Percentiles rank a stretch among this genome's conserved stretches.
These are phyloP conservation scores for Tylopilus intermedius DNA, from an alignment of 768 basidiomycete genomes.

Conservation along the genomic window DNA sequence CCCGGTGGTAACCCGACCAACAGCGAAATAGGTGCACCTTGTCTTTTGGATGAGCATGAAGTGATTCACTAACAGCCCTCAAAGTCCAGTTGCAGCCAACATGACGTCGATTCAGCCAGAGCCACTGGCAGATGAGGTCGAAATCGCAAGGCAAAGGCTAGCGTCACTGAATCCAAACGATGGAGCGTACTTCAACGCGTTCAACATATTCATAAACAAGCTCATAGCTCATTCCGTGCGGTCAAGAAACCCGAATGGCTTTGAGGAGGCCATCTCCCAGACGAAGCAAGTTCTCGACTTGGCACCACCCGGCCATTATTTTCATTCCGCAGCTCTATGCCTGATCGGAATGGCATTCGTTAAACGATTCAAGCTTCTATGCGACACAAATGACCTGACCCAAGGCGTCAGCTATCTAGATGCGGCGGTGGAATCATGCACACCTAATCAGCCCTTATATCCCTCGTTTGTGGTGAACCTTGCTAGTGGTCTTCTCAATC, in stretches of 20 bases:
- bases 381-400: conserved; percentile 18
- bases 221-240: conserved; percentile 22
- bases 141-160: conserved; percentile 9
- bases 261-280: conserved; percentile 23
- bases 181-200: conserved; percentile 4
- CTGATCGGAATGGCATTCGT: conserved; percentile 17
- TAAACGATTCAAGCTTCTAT: conserved; percentile 20
- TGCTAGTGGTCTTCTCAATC: conserved; percentile 15
- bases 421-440: conserved; percentile 7
- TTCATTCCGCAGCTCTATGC: conserved; percentile 12
- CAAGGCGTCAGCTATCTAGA: conserved; percentile 18
- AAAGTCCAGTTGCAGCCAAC: neutral
- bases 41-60: neutral
- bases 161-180: conserved; percentile 6
- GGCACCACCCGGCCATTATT: conserved; percentile 18
- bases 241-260: conserved; percentile 19
- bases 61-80: neutral
- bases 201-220: conserved; percentile 6
- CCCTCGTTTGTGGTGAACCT: conserved; percentile 17
- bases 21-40: neutral
- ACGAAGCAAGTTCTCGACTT: conserved; percentile 17
- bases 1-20: neutral
- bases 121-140: conserved; percentile 5
- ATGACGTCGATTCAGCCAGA: neutral
- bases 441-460: conserved; percentile 13